These are phyloP conservation scores for Dujonia santamariae DNA, from an alignment of 1,139 yeast species.

Conservation along the genomic window DNA sequence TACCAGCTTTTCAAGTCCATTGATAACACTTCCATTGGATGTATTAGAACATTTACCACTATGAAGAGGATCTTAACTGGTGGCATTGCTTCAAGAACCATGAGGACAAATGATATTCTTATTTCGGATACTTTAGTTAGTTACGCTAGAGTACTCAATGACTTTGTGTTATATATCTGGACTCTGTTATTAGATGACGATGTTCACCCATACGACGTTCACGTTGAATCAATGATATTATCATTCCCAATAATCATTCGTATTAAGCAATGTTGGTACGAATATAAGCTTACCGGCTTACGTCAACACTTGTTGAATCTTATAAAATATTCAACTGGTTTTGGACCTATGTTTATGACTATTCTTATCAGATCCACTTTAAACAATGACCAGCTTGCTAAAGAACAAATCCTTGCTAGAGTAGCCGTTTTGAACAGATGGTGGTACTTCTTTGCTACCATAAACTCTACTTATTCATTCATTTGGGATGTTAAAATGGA, in stretches of 20 bases:
- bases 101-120: constrained; percentile 76
- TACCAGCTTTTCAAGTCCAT: constrained; percentile 14
- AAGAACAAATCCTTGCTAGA: constrained; percentile 14
- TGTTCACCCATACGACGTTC: constrained; percentile 20
- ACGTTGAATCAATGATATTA: constrained; percentile 48
- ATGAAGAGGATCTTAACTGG: constrained; percentile 55
- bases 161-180: constrained; percentile 51
- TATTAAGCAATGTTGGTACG: constrained; percentile 76
- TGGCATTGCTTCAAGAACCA: constrained; percentile 47
- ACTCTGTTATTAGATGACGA: constrained; percentile 16
- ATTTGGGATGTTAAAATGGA: constrained; percentile 88
- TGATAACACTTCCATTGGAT: constrained; percentile 27
- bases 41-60: constrained; percentile 45
- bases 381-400: constrained; percentile 10
- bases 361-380: constrained; percentile 29
- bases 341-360: constrained; percentile 58
- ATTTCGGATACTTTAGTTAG: constrained; percentile 81
- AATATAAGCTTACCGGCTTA: constrained; percentile 52
- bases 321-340: constrained; percentile 66
- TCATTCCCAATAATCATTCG: constrained; percentile 70
- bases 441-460: constrained; percentile 53
- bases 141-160: constrained; percentile 71
- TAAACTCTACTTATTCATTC: constrained; percentile 76
- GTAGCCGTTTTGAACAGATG: constrained; percentile 22
- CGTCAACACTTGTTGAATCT: constrained; percentile 64